Conservation (phyloP, 106 monocot species). For the Phalaenopsis equestris region DNA sequence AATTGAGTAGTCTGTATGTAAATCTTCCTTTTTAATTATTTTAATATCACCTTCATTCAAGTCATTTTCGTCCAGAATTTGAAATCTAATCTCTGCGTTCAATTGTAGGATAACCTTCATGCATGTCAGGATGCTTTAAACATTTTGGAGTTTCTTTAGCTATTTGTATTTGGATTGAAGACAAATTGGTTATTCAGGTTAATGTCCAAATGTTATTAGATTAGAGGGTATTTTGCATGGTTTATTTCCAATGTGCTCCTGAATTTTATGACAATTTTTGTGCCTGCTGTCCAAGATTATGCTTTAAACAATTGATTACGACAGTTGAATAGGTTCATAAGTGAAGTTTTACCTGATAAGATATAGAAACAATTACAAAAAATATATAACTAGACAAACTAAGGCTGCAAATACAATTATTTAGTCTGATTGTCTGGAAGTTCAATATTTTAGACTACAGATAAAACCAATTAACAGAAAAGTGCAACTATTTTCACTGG, state of each 20-base stretch:
- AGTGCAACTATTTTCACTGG: too few relatives aligned
- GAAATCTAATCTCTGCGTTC: not conserved
- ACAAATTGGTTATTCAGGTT: not conserved
- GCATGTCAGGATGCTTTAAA: not conserved
- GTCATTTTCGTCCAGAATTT: not conserved
- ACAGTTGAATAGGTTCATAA: too few relatives aligned
- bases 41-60: not conserved
- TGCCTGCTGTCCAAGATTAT: not conserved
- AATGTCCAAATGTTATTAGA: not conserved
- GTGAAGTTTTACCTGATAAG: too few relatives aligned
- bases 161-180: not conserved
- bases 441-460: too few relatives aligned
- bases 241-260: not conserved
- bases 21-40: not conserved
- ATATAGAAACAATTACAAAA: too few relatives aligned
- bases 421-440: too few relatives aligned
- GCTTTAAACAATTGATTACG: not conserved
- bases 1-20: too few relatives aligned
- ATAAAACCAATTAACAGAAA: too few relatives aligned
- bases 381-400: too few relatives aligned
- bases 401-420: too few relatives aligned
- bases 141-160: not conserved
- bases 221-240: not conserved
- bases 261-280: not conserved
- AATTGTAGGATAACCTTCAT: not conserved